Evolutionary conservation across 2,329 filamentous ascomycete species (phyloP), one percentile per base, ranked within the genome.

Genomic region (Helotiales sp.): DNA sequence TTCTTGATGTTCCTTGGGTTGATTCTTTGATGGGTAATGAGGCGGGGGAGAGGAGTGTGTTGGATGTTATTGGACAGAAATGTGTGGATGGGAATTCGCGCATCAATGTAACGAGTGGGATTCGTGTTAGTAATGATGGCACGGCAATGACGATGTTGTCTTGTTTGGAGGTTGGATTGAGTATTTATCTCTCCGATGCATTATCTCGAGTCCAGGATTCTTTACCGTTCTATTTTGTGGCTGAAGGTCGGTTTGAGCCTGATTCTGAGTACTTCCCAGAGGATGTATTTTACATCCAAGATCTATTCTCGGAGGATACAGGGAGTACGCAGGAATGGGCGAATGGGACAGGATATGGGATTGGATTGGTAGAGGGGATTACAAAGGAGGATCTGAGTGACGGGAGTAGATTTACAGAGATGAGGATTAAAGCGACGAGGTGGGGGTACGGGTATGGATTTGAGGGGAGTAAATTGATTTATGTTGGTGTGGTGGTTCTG

Each of bases 401-500:
- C 25, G 4, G 19, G 10, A 19, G n/a, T 1, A 30, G 34, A 9
- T 56, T 44, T 27, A 34, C 36, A n/a, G 54, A 57, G 49, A 48
- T 57, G 15, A 15, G 19, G 1, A 38, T 57, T 12, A 8, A 15
- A 12, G 25, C 34, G 1, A 42, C 29, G 6, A 48, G 55, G 25
- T 58, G 29, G 34, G 50, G 55, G 0, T 58, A 58, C 17, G 50
- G 55, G 22, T 58, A 54, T 31, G 50, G 55, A 3, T 54, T 58
- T 34, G 31, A 58, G 24, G 55, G 44, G n/a, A 50, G 42, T 5
- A 58, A 19, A 2, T 34, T 58, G 27, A 40, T 54, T 12, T 46
- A 40, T 34, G 15, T 54, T 4, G 51, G 55, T 8, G 42, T 47
- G n/a, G 51, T 38, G n/a, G 30, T 54, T 19, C 15, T 58, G 12